These are phyloP conservation scores for Zymoseptoria passerinii DNA, from an alignment of 2,329 filamentous ascomycete species.

Conservation along the genomic window DNA sequence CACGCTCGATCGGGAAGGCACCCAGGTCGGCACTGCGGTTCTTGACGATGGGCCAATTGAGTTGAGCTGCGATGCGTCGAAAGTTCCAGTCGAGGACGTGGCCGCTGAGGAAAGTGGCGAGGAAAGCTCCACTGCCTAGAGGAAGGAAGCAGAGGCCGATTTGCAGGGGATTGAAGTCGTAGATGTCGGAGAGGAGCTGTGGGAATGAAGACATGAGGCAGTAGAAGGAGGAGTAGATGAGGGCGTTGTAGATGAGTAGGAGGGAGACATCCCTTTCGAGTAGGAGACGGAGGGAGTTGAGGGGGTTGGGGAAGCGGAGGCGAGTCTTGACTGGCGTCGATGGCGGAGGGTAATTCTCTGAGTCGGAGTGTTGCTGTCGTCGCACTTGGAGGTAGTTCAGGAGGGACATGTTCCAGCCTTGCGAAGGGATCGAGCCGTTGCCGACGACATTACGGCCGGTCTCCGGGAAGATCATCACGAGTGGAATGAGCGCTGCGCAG, in stretches of 20 bases:
- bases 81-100: slow-evolving; percentile 65
- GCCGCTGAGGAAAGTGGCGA: slow-evolving; percentile 39
- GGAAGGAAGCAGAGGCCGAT: slow-evolving; percentile 23
- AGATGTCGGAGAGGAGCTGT: slow-evolving; percentile 31
- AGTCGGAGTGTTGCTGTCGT: slow-evolving; percentile 2
- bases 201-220: slow-evolving; percentile 40
- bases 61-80: slow-evolving; percentile 52
- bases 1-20: slow-evolving; percentile 43
- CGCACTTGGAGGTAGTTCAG: slow-evolving; percentile 20
- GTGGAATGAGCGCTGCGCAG: slow-evolving; percentile 22
- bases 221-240: slow-evolving; percentile 40
- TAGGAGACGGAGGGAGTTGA: slow-evolving; percentile 35
- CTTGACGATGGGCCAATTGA: slow-evolving; percentile 53
- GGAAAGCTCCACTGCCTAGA: slow-evolving; percentile 32
- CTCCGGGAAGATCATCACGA: slow-evolving; percentile 28
- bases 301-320: slow-evolving; percentile 38
- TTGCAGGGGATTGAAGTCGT: slow-evolving; percentile 26
- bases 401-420: slow-evolving; percentile 25
- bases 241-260: slow-evolving; percentile 19
- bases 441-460: slow-evolving; percentile 35
- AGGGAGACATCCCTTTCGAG: slow-evolving; percentile 20
- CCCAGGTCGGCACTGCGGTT: slow-evolving; percentile 46
- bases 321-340: slow-evolving; percentile 21
- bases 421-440: slow-evolving; percentile 27
- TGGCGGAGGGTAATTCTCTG: slow-evolving; percentile 20